These are phyloP conservation scores for Trichosporon inkin DNA, from an alignment of 1,284 basidiomycete genomes.

Conservation along the genomic window DNA sequence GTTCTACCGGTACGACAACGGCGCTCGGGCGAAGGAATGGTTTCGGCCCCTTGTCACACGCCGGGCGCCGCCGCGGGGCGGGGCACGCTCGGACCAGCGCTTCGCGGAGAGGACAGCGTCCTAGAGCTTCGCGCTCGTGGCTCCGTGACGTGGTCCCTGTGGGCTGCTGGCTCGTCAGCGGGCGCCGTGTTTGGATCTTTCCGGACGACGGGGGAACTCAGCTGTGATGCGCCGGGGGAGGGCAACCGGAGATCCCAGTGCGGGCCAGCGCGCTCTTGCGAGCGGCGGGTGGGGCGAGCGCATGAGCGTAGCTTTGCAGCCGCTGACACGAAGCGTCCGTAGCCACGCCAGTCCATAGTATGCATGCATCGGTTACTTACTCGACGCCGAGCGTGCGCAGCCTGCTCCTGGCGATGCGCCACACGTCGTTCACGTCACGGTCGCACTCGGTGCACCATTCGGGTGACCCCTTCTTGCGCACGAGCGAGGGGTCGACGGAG, in stretches of 20 bases:
- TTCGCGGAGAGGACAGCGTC: constrained; percentile 14
- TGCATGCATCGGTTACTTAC: constrained; percentile 16
- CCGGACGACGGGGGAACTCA: neutral
- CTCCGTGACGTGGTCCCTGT: constrained; percentile 9
- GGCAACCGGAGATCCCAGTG: constrained; percentile 17
- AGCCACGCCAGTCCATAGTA: neutral
- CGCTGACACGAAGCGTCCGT: neutral
- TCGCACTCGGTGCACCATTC: constrained; percentile 63
- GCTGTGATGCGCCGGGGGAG: constrained; percentile 13
- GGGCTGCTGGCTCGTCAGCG: constrained; percentile 1
- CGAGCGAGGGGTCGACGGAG: constrained; percentile 45
- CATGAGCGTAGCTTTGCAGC: neutral
- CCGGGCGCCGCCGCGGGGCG: neutral
- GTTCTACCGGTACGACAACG: neutral
- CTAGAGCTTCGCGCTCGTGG: constrained; percentile 19
- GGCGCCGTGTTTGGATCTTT: neutral
- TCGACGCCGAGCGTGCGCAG: constrained; percentile 35
- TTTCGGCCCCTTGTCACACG: neutral
- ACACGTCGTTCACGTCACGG: constrained; percentile 69
- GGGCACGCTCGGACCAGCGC: constrained; percentile 1
- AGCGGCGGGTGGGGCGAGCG: neutral
- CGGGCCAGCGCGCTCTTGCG: neutral
- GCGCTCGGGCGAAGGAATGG: neutral
- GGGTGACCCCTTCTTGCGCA: constrained; percentile 26
- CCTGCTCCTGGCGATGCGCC: constrained; percentile 67